A percentile compares a stretch with the other conserved stretches of the same genome.
phyloP scores from a whole-genome alignment of 2,329 filamentous ascomycete genomes.

The Aspergillus uvarum region DNA sequence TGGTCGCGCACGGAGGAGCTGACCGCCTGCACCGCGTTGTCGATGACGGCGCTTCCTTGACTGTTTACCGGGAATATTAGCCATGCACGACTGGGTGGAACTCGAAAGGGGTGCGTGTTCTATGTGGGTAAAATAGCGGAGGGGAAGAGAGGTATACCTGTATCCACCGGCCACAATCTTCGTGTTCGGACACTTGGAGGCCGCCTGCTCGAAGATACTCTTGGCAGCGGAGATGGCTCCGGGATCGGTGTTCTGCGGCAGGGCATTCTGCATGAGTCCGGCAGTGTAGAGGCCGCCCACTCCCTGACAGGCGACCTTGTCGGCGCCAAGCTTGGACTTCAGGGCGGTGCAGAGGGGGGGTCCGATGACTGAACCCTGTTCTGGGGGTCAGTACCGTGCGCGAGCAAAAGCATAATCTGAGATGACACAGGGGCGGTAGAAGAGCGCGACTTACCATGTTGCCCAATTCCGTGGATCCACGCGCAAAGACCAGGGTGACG shows the following conservation, averaged over 20 bases:
- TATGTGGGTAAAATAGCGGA: neutral
- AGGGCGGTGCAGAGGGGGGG: constrained; percentile 29
- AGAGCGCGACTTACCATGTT: constrained; percentile 34
- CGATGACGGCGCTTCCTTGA: constrained; percentile 48
- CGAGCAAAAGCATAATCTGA: neutral
- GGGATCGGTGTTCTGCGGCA: constrained; percentile 40
- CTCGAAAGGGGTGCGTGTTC: no score
- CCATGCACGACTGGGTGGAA: no score
- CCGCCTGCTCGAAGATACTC: constrained; percentile 42
- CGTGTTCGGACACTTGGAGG: constrained; percentile 46
- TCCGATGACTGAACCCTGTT: constrained; percentile 33
- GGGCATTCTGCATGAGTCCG: constrained; percentile 37
- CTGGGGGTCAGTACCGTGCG: neutral
- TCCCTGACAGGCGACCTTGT: constrained; percentile 43
- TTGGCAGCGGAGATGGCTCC: constrained; percentile 42
- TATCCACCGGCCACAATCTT: constrained; percentile 47
- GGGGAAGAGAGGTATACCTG: constrained; percentile 31
- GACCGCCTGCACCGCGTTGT: constrained; percentile 40
- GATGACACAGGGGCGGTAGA: neutral
- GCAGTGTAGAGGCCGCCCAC: constrained; percentile 47
- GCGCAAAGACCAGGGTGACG: constrained; percentile 44
- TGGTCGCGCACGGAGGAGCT: constrained; percentile 21
- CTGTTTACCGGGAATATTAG: constrained; percentile 13
- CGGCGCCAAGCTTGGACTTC: constrained; percentile 23
- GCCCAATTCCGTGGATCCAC: constrained; percentile 42